Evolutionary conservation across 768 basidiomycete genomes (phyloP).

Genomic region (Lentinula raphanica): DNA sequence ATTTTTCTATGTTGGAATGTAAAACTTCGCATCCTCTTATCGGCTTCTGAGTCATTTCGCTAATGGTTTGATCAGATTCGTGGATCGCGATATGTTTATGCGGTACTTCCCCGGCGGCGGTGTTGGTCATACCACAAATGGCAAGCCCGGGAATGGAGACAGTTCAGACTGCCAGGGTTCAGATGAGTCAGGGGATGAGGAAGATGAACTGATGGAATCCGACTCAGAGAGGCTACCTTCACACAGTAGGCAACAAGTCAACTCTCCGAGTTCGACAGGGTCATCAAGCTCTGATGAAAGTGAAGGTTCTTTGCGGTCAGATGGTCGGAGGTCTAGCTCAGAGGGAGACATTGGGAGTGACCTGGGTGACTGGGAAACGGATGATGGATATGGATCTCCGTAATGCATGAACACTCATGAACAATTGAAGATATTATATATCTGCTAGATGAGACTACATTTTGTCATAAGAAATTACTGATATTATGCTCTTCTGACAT

Average conservation of each 20-base stretch:
- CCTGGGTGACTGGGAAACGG: background rate
- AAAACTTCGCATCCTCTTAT: no score
- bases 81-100: conserved; percentile 23
- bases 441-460: no score
- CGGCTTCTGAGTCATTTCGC: no score
- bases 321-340: no score
- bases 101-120: conserved; percentile 12
- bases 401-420: background rate
- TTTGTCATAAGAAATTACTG: background rate
- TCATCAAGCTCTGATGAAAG: background rate
- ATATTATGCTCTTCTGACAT: background rate
- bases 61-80: conserved; percentile 8
- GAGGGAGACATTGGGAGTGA: background rate
- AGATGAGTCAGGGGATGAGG: background rate
- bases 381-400: background rate
- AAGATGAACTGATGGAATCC: background rate
- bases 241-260: background rate
- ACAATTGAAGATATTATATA: background rate
- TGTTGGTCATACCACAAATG: conserved; percentile 14
- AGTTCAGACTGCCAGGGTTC: background rate
- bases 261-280: no score
- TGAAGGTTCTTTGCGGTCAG: no score
- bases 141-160: background rate
- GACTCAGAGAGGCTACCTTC: background rate
- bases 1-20: no score